Evolutionary conservation across 352 stramenopile species (phyloP).

Genomic region (Globisporangium apiculatum): DNA sequence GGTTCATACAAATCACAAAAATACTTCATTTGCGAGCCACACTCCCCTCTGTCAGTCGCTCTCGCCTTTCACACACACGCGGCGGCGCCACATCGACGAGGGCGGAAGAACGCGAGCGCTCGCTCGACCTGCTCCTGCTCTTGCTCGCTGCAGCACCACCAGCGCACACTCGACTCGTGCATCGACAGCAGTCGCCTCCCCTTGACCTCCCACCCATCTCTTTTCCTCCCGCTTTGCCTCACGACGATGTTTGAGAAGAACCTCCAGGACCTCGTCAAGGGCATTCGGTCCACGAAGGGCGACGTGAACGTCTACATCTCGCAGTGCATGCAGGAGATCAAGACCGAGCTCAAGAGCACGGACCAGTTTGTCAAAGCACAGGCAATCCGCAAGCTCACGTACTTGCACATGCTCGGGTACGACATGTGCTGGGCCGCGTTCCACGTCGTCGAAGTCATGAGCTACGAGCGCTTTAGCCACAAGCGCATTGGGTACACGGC

Average conservation of each 20-base stretch:
- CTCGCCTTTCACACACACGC: too few species aligned
- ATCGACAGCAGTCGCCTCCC: too few species aligned
- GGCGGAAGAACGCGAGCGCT: too few species aligned
- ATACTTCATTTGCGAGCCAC: too few species aligned
- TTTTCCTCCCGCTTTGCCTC: too few species aligned
- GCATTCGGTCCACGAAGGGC: constrained; percentile 95
- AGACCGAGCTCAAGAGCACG: constrained; percentile 94
- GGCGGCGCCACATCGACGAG: too few species aligned
- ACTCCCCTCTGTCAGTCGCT: too few species aligned
- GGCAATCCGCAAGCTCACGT: constrained; percentile 96
- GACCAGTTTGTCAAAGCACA: constrained; percentile 97
- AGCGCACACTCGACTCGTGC: too few species aligned
- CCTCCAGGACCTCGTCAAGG: constrained; percentile 98
- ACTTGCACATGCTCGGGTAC: constrained; percentile 98
- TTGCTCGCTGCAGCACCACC: too few species aligned
- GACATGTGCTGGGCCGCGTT: constrained; percentile 98
- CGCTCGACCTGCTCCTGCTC: too few species aligned
- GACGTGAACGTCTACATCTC: constrained; percentile 97
- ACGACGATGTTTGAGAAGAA: constrained; percentile 97
- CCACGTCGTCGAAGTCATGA: constrained; percentile 98
- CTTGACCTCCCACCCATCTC: too few species aligned
- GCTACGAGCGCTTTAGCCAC: constrained; percentile 91
- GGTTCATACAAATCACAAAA: too few species aligned
- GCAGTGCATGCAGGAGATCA: constrained; percentile 96
- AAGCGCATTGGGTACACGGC: constrained; percentile 97